Percentiles rank a stretch among this genome's conserved stretches.
phyloP scores from a whole-genome alignment of 2,329 filamentous ascomycete species.

The Xylariaceae sp. region DNA sequence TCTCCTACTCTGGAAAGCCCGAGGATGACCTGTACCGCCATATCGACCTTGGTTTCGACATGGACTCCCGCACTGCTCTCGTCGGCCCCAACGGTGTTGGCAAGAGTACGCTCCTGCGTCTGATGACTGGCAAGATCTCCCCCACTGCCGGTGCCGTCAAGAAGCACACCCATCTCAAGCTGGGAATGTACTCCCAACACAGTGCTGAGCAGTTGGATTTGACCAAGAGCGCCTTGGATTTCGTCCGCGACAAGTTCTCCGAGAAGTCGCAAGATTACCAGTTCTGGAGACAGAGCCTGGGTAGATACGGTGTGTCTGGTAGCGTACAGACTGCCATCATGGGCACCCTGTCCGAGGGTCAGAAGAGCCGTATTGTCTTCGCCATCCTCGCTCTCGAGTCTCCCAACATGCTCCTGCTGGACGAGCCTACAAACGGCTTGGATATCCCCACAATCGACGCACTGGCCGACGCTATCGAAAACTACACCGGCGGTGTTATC shows the following conservation, averaged over 20 bases:
- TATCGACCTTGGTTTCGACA: conserved; percentile 97
- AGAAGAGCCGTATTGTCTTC: conserved; percentile 98
- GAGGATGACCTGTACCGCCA: conserved; percentile 94
- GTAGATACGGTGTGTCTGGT: conserved; percentile 86
- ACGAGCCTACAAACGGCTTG: conserved; percentile 98
- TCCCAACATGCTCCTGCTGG: conserved; percentile 95
- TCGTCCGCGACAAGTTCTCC: conserved; percentile 91
- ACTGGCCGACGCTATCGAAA: conserved; percentile 94
- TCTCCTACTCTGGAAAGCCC: conserved; percentile 88
- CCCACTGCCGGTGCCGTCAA: conserved; percentile 77
- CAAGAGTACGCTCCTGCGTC: conserved; percentile 90
- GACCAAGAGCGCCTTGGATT: conserved; percentile 95
- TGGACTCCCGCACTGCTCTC: conserved; percentile 96
- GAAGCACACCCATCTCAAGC: conserved; percentile 96
- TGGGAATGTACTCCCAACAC: conserved; percentile 97
- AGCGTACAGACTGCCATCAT: conserved; percentile 95
- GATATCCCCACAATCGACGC: conserved; percentile 99
- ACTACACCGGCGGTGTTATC: conserved; percentile 91
- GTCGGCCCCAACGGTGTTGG: conserved; percentile 99
- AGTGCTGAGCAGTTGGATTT: conserved; percentile 97
- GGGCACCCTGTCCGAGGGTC: conserved; percentile 94
- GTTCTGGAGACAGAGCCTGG: conserved; percentile 98
- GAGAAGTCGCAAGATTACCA: conserved; percentile 94
- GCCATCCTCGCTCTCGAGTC: conserved; percentile 89
- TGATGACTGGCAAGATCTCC: conserved; percentile 94